These are phyloP conservation scores for Leucocoprinus sp. DNA, from an alignment of 768 basidiomycete species.

Conservation along the genomic window DNA sequence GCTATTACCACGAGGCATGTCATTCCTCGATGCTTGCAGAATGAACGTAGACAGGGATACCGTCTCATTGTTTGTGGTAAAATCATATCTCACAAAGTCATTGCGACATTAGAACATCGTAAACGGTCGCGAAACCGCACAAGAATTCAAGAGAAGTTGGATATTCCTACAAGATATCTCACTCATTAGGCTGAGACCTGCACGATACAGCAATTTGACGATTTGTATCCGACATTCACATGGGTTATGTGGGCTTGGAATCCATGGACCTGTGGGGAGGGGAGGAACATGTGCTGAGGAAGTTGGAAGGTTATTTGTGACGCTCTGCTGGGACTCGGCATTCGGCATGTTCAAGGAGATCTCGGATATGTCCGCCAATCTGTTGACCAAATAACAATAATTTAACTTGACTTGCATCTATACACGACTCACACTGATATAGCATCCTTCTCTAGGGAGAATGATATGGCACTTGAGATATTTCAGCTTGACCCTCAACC, in stretches of 20 bases:
- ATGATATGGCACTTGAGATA: conserved; percentile 58
- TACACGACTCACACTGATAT: conserved; percentile 63
- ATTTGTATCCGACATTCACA: conserved; percentile 53
- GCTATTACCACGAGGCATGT: too few relatives aligned
- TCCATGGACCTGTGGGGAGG: conserved; percentile 64
- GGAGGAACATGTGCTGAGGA: conserved; percentile 46
- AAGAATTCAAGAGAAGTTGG: too few relatives aligned
- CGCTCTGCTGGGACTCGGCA: conserved; percentile 52
- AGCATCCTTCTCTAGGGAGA: conserved; percentile 47
- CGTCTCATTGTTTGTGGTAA: too few relatives aligned
- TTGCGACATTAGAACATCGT: too few relatives aligned
- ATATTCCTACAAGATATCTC: too few relatives aligned
- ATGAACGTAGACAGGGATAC: too few relatives aligned
- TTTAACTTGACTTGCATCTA: conserved; percentile 51
- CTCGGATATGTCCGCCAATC: conserved; percentile 23
- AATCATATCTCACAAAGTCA: too few relatives aligned
- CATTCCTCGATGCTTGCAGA: too few relatives aligned
- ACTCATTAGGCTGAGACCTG: too few relatives aligned
- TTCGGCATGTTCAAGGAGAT: conserved; percentile 54
- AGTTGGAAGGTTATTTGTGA: conserved; percentile 63
- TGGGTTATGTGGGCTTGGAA: conserved; percentile 42
- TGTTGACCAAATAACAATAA: conserved; percentile 21
- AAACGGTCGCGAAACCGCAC: too few relatives aligned
- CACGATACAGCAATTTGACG: too few relatives aligned
- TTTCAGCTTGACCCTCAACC: conserved; percentile 15